These are phyloP conservation scores for Cercophora newfieldiana DNA, from an alignment of 495 filamentous ascomycete genomes.

Conservation along the genomic window DNA sequence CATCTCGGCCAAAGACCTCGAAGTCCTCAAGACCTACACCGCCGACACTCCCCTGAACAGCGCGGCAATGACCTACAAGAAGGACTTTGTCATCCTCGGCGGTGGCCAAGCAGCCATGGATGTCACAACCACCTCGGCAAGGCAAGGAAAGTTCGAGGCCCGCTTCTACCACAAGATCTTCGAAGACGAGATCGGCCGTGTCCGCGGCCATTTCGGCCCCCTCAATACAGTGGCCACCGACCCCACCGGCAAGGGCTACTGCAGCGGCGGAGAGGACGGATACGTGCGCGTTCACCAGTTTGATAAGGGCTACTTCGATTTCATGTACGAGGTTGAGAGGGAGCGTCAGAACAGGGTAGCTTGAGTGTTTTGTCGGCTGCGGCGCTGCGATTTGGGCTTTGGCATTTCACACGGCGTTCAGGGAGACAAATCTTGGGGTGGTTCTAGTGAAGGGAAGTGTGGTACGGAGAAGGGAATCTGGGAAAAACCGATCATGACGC, in stretches of 20 bases:
- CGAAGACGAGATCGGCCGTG: slow-evolving; percentile 96
- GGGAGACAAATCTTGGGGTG: slow-evolving; percentile 25
- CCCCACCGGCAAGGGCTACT: slow-evolving; percentile 86
- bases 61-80: slow-evolving; percentile 87
- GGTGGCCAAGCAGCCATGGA: slow-evolving; percentile 99
- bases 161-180: slow-evolving; percentile 99
- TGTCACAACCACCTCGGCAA: slow-evolving; percentile 89
- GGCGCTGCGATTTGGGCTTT: slow-evolving; percentile 3
- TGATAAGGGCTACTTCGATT: slow-evolving; percentile 97
- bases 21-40: slow-evolving; percentile 86
- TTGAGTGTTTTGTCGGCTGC: background rate
- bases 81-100: slow-evolving; percentile 95
- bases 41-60: slow-evolving; percentile 97
- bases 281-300: slow-evolving; percentile 99
- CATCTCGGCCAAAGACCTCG: slow-evolving; percentile 76
- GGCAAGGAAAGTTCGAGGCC: slow-evolving; percentile 98
- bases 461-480: background rate
- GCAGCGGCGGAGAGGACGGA: slow-evolving; percentile 93
- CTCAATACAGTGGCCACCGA: slow-evolving; percentile 80
- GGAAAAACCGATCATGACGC: background rate
- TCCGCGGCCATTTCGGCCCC: slow-evolving; percentile 94
- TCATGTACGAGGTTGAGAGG: slow-evolving; percentile 96
- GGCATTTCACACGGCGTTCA: slow-evolving; percentile 31
- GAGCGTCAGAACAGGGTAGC: slow-evolving; percentile 41
- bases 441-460: slow-evolving; percentile 10